Evolutionary conservation across 352 stramenopile genomes (phyloP).

Genomic region (Phytophthora aleatoria): DNA sequence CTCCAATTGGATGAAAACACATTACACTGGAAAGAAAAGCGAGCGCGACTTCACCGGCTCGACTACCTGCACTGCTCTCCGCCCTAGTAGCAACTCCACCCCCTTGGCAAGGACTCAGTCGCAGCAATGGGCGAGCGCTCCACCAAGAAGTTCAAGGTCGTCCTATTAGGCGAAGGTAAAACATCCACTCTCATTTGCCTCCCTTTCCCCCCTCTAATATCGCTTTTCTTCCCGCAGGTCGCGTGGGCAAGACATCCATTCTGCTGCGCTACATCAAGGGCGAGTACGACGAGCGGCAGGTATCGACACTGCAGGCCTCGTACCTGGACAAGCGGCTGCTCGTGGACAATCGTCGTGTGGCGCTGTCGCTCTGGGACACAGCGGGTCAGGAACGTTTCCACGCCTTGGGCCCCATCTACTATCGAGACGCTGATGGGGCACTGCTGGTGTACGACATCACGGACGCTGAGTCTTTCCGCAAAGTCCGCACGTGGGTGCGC

Average conservation of each 20-base stretch:
- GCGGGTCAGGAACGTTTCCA: constrained; percentile 90
- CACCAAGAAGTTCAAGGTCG: constrained; percentile 87
- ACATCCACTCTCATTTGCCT: neutral
- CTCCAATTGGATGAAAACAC: constrained; percentile 11
- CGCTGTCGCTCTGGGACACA: constrained; percentile 89
- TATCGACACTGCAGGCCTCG: constrained; percentile 93
- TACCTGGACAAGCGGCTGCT: constrained; percentile 93
- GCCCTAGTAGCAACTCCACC: neutral
- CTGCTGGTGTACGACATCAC: constrained; percentile 94
- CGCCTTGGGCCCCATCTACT: constrained; percentile 89
- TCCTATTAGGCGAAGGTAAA: constrained; percentile 84
- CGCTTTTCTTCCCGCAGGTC: constrained; percentile 55
- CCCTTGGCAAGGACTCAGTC: neutral
- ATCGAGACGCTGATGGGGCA: constrained; percentile 87
- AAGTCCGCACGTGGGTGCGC: constrained; percentile 93
- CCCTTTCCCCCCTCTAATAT: neutral
- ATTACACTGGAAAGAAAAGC: constrained; percentile 1
- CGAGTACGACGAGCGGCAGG: constrained; percentile 92
- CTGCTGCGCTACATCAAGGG: constrained; percentile 93
- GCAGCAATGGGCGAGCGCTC: constrained; percentile 60
- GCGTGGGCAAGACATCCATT: constrained; percentile 96
- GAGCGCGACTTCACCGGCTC: constrained; percentile 14
- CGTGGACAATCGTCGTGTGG: constrained; percentile 80
- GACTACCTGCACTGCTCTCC: constrained; percentile 2
- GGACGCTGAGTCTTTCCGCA: constrained; percentile 90